Evolutionary conservation across 192 early-diverging fungal genomes (phyloP).

Genomic region (Blastocladiella britannica): DNA sequence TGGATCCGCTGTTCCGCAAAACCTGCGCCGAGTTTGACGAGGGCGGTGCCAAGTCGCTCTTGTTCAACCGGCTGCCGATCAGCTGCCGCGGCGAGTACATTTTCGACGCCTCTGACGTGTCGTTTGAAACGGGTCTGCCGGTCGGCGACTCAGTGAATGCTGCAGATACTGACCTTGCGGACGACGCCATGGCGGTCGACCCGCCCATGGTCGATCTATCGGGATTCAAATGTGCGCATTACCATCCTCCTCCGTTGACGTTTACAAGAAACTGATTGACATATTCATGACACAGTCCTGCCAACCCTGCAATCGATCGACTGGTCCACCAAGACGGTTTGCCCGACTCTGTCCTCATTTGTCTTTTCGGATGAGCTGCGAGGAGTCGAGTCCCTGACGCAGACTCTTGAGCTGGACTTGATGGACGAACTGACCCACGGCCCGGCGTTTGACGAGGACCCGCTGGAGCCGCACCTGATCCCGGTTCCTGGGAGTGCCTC

Average conservation of each 20-base stretch:
- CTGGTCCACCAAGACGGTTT: background rate
- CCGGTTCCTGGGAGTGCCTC: too few species aligned
- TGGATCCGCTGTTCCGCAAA: conserved; percentile 93
- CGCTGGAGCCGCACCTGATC: background rate
- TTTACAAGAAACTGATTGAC: too few species aligned
- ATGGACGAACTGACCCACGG: conserved; percentile 9
- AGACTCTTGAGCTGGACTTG: conserved; percentile 1
- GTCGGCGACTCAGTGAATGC: conserved; percentile 46
- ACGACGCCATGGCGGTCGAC: conserved; percentile 7
- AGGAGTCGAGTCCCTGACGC: background rate
- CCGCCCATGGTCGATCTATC: conserved; percentile 14
- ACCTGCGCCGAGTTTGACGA: conserved; percentile 97
- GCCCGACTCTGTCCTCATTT: background rate
- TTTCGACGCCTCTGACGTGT: too few species aligned
- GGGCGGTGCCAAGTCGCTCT: conserved; percentile 74
- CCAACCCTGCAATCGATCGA: too few species aligned
- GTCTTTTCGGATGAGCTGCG: background rate
- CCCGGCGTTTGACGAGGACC: background rate
- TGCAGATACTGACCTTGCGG: conserved; percentile 20
- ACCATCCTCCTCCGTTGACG: too few species aligned
- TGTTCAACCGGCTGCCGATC: conserved; percentile 70
- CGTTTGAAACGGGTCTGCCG: too few species aligned
- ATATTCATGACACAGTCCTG: too few species aligned
- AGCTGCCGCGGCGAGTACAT: conserved; percentile 69
- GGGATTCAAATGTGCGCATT: background rate